phyloP scores from a whole-genome alignment of 2,329 filamentous ascomycete species.

The Phaeosphaeria sp. region DNA sequence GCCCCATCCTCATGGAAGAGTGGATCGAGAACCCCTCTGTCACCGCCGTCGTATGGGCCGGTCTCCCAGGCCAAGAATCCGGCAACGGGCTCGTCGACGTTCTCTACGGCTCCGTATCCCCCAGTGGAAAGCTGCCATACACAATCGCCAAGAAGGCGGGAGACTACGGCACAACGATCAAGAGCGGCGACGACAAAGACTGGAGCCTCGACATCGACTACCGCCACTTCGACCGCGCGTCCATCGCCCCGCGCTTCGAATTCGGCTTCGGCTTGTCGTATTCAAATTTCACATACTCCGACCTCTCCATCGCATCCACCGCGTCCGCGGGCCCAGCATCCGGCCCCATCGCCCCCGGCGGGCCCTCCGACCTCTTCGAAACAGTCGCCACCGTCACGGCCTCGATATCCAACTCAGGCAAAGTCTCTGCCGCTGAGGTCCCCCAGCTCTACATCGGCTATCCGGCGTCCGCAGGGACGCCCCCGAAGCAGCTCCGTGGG shows the following conservation, averaged over 20 bases:
- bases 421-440: conserved; percentile 46
- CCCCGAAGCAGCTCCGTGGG: conserved; percentile 46
- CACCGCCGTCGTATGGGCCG: conserved; percentile 50
- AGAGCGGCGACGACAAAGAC: conserved; percentile 23
- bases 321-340: conserved; percentile 33
- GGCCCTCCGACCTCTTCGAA: conserved; percentile 42
- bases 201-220: conserved; percentile 57
- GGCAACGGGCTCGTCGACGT: conserved; percentile 57
- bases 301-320: conserved; percentile 31
- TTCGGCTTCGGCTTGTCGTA: conserved; percentile 57
- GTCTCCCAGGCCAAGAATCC: conserved; percentile 48
- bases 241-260: conserved; percentile 51
- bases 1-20: conserved; percentile 45
- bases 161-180: conserved; percentile 42
- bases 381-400: conserved; percentile 44
- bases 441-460: conserved; percentile 49
- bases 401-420: conserved; percentile 45
- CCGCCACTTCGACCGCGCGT: conserved; percentile 51
- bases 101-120: conserved; percentile 53
- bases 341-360: conserved; percentile 33
- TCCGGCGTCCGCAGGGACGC: conserved; percentile 36
- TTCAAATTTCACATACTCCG: conserved; percentile 51
- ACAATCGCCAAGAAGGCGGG: conserved; percentile 44
- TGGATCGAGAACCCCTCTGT: conserved; percentile 48
- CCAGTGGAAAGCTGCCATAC: conserved; percentile 65